Conservation (phyloP, 1,284 basidiomycete species). For the Cryptococcus sp. region DNA sequence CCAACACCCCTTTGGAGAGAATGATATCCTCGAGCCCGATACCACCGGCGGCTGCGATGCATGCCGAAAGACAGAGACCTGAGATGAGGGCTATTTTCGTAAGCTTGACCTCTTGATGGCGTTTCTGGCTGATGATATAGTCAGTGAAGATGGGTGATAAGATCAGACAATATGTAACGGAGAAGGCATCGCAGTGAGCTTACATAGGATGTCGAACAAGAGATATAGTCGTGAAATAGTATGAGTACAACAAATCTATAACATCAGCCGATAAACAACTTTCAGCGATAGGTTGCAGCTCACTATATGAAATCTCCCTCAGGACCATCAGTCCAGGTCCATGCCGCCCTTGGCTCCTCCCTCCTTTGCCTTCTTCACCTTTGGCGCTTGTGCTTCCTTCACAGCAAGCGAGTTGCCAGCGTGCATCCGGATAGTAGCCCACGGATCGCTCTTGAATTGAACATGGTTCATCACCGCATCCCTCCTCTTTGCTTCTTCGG, state of each 20-base stretch:
- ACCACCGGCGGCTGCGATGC: neutral
- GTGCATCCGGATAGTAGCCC: constrained; percentile 46
- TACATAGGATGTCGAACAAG: no score
- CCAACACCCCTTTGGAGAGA: no score
- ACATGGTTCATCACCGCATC: constrained; percentile 43
- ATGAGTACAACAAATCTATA: neutral
- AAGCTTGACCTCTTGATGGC: neutral
- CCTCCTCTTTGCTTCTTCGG: constrained; percentile 33
- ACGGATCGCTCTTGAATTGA: constrained; percentile 43
- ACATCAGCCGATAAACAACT: neutral
- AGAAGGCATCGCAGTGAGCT: neutral
- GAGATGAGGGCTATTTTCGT: neutral
- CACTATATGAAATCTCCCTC: neutral
- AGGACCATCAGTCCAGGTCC: neutral
- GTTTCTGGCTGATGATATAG: neutral
- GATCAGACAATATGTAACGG: neutral
- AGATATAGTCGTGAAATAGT: neutral
- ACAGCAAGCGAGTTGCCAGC: constrained; percentile 39
- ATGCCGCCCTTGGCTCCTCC: neutral
- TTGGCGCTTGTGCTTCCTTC: constrained; percentile 6
- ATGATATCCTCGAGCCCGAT: neutral
- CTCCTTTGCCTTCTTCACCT: neutral
- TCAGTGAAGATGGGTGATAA: neutral
- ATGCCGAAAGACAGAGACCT: neutral
- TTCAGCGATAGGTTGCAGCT: neutral